Evolutionary conservation across 192 early-diverging fungal genomes (phyloP), one percentile per base, ranked within the genome.

Genomic region (Backusella australiensis): DNA sequence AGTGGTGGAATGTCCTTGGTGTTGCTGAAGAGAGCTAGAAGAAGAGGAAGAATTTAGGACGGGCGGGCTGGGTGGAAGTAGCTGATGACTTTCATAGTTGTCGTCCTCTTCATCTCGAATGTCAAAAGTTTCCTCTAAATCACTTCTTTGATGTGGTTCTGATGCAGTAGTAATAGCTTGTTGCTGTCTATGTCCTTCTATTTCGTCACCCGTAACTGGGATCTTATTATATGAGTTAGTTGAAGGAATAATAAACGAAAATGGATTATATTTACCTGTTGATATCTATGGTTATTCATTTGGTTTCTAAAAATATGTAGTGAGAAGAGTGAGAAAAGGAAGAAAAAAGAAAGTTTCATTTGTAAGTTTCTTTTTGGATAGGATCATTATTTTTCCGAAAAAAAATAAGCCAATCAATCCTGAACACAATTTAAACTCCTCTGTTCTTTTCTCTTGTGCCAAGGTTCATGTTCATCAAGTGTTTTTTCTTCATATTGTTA

Each of bases 71-170:
- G 49, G 68, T 69, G 49, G 68, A 42, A 70, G 49, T 75, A 67
- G 38, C 35, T 38, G 34, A 39, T 69, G 36, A 12, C 35, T 41
- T 69, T 69, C 68, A 39, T 23, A 38, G 3, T 36, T 35, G 21
- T 69, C 68, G 17, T 69, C 68, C 15, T 67, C 67, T 29, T 69
- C 68, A 39, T 69, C 68, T 41, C 41, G 21, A 35, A 69, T 35
- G 38, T 69, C 36, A 41, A 69, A 69, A 14, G 68, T 41, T 14
- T 69, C 68, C 36, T 69, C 68, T 69, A 69, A 69, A 69, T 69
- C 21, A 39, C 35, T 41, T 69, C 68, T 21, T 69, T 69, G 68
- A 11, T 69, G 68, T 23, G 46, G 15, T 6, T 49, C 46, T 19
- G 46, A 19, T 49, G 46, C 4, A 49, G 15, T 49, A 49, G 19